Base-by-base conservation (phyloP, 108 stramenopile genomes). In the Nitzschia sp. region DNA sequence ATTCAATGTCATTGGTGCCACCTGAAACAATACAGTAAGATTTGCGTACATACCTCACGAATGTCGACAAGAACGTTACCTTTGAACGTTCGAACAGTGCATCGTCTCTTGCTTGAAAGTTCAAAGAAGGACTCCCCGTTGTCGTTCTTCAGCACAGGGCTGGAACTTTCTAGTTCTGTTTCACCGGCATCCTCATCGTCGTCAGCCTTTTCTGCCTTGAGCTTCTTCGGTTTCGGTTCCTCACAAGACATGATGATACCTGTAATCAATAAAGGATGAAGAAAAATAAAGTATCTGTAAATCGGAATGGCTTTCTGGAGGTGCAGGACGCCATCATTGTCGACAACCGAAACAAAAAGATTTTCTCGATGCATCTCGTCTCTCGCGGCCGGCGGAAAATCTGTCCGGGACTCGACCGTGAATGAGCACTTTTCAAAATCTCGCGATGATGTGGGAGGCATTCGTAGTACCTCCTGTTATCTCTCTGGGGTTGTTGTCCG, bases 81-180 rank as follows among this genome's bases (percentile, higher is more conserved):
- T 63, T 89, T 90, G 80, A 85, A 93, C 36, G 74, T 61, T 32
- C 86, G 55, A 15, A 93, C 81, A 1, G 92, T 89, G 49, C 73
- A 67, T 26, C 92, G 83, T 30, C 81, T 81, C 54, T 85, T 82
- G 13, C 75, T 53, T 8, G 85, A 78, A 5, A 93, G 38, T 31
- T 88, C 87, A 64, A 86, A 84, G 74, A 77, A 93, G 1, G 88
- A 76, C 27, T 93, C 92, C 3, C 92, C 92, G 17, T 82, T 73
- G 23, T 77, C 82, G 63, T 92, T 89, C 45, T 70, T 66, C 27
- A 35, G 21, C 3, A 61, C 73, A 23, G 66, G 60, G 21, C 35
- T 45, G 45, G 25, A 1, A 21, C 18, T 31, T 66, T 66, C 46
- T 0, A 19, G 38, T 21, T 55, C 45, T 15, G 9, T 6, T 69